Conservation (phyloP, 176 grass and related monocot genomes). For the Oryza rufipogon region DNA sequence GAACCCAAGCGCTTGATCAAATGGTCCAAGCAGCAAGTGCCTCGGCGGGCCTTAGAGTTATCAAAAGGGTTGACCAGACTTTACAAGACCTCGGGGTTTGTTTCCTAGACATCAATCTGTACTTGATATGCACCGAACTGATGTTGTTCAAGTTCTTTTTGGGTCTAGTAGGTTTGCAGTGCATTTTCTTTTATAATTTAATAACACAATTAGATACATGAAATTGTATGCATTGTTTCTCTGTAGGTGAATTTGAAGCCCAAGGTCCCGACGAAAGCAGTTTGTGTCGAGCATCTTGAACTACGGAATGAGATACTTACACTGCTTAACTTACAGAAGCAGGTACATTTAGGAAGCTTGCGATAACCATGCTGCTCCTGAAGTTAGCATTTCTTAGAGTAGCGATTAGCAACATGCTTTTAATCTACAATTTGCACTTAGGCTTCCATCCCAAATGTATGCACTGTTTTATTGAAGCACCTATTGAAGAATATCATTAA, state of each 20-base stretch:
- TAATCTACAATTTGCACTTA: constrained; percentile 23
- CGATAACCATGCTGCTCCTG: constrained; percentile 16
- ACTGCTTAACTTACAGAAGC: constrained; percentile 96
- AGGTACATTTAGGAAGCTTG: constrained; percentile 54
- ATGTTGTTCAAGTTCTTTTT: constrained; percentile 12
- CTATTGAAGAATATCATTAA: constrained; percentile 6
- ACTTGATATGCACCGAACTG: background rate
- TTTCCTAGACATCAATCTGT: constrained; percentile 35
- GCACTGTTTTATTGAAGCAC: background rate
- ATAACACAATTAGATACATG: constrained; percentile 23
- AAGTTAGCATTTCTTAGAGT: background rate
- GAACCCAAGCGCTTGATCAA: constrained; percentile 91
- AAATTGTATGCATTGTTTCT: constrained; percentile 21
- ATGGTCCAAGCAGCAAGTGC: constrained; percentile 92
- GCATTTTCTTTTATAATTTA: background rate
- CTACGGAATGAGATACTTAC: constrained; percentile 97
- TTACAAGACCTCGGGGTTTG: constrained; percentile 90
- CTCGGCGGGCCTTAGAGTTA: constrained; percentile 82
- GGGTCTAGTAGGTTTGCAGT: background rate
- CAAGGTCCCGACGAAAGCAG: constrained; percentile 96
- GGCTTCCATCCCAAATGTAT: background rate
- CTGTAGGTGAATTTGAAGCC: constrained; percentile 94
- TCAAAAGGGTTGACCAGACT: constrained; percentile 91
- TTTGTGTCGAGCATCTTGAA: constrained; percentile 96
- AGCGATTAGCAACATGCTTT: constrained; percentile 6